These are phyloP conservation scores for Fraxinus cuspidata DNA, from an alignment of 257 asterid genomes.

Conservation along the genomic window DNA sequence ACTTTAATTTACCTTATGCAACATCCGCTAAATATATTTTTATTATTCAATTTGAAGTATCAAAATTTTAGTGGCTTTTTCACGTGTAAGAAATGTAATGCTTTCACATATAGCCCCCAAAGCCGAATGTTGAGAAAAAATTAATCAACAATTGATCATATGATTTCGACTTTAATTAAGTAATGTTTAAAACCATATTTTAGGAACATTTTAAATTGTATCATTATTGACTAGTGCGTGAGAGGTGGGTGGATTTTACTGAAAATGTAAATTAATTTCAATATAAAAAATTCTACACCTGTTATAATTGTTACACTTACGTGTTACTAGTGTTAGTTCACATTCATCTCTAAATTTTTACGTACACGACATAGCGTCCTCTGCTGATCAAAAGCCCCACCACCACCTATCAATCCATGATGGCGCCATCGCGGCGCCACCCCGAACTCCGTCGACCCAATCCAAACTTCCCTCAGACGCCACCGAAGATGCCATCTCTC, in stretches of 20 bases:
- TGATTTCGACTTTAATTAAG: too few species aligned
- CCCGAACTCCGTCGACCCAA: conserved; percentile 70
- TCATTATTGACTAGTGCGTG: too few species aligned
- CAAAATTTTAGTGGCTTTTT: too few species aligned
- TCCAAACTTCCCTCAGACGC: conserved; percentile 34
- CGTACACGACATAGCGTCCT: conserved; percentile 45
- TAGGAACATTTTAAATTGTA: too few species aligned
- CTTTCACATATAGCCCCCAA: too few species aligned
- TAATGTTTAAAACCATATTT: too few species aligned
- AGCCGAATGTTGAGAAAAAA: too few species aligned
- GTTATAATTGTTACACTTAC: background rate
- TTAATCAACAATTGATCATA: too few species aligned
- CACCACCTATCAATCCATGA: conserved; percentile 38
- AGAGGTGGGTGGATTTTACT: too few species aligned
- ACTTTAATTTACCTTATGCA: background rate
- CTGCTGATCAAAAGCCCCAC: conserved; percentile 39
- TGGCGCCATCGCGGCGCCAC: conserved; percentile 62
- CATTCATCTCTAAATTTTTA: background rate
- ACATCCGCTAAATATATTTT: background rate
- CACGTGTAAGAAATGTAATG: too few species aligned
- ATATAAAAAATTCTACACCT: background rate
- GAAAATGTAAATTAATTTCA: too few species aligned
- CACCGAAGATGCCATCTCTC: conserved; percentile 45
- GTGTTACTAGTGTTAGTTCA: background rate
- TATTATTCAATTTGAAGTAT: too few species aligned